Conservation (phyloP, 1,284 basidiomycete species). For the Tilletia indica region DNA sequence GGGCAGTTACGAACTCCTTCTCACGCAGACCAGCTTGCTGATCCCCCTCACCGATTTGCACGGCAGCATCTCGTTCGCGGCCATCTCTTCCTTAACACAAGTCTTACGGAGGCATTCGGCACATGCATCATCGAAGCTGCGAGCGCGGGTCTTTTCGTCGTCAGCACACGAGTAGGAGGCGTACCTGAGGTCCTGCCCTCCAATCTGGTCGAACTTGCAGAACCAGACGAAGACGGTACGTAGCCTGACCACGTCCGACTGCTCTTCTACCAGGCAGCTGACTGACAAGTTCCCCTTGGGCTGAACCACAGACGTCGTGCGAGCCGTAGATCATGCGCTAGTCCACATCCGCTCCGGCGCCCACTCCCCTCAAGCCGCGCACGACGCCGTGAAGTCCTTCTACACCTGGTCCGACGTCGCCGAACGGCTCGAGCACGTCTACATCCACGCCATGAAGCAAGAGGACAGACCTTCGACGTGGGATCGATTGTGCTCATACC, state of each 20-base stretch:
- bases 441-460: constrained; percentile 68
- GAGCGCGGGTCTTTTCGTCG: constrained; percentile 87
- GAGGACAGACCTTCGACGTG: constrained; percentile 72
- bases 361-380: constrained; percentile 75
- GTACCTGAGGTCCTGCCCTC: constrained; percentile 91
- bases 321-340: constrained; percentile 79
- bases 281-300: too few relatives aligned
- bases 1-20: too few relatives aligned
- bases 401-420: constrained; percentile 87
- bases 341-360: constrained; percentile 66
- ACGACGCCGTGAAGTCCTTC: constrained; percentile 73
- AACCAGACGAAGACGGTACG: constrained; percentile 76
- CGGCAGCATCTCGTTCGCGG: constrained; percentile 74
- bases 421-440: constrained; percentile 77
- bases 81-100: constrained; percentile 90
- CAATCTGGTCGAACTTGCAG: constrained; percentile 90
- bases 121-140: constrained; percentile 96
- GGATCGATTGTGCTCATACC: constrained; percentile 58
- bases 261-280: background rate
- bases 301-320: constrained; percentile 69
- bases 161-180: constrained; percentile 89
- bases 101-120: constrained; percentile 93
- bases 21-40: background rate
- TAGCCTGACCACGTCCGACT: constrained; percentile 15
- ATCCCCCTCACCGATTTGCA: background rate